Evolutionary conservation across 2,329 filamentous ascomycete genomes (phyloP).

Genomic region (Zopfia rhizophila): DNA sequence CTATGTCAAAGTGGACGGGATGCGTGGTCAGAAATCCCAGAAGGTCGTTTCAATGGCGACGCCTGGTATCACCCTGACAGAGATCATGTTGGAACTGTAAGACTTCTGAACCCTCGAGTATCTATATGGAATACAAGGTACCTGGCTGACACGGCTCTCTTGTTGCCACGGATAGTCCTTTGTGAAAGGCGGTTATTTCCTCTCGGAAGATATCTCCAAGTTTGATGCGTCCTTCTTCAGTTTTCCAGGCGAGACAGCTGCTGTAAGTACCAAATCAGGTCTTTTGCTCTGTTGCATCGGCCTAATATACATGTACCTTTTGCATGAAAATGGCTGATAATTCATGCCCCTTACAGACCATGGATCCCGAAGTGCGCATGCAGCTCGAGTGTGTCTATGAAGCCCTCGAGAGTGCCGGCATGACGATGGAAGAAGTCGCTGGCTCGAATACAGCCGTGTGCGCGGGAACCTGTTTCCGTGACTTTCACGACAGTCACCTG

Average conservation of each 20-base stretch:
- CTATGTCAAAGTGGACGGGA: slow-evolving; percentile 36
- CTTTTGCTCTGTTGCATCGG: neutral
- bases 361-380: slow-evolving; percentile 23
- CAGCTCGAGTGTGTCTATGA: slow-evolving; percentile 23
- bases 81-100: neutral
- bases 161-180: no score
- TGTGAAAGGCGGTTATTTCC: slow-evolving; percentile 22
- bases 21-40: slow-evolving; percentile 49
- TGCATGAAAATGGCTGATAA: no score
- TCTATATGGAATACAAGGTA: no score
- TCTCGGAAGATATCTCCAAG: slow-evolving; percentile 19
- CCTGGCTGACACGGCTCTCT: no score
- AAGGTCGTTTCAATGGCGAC: slow-evolving; percentile 46
- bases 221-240: slow-evolving; percentile 34
- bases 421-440: slow-evolving; percentile 16
- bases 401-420: slow-evolving; percentile 18
- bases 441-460: slow-evolving; percentile 23
- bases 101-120: no score
- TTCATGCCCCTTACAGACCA: no score
- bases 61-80: slow-evolving; percentile 18
- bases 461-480: slow-evolving; percentile 18
- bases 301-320: slow-evolving; percentile 1
- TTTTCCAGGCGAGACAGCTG: slow-evolving; percentile 11
- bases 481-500: slow-evolving; percentile 20
- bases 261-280: slow-evolving; percentile 1